Evolutionary conservation across 1,139 yeast species (phyloP).

Genomic region (Debaryomyces subglobosus): DNA sequence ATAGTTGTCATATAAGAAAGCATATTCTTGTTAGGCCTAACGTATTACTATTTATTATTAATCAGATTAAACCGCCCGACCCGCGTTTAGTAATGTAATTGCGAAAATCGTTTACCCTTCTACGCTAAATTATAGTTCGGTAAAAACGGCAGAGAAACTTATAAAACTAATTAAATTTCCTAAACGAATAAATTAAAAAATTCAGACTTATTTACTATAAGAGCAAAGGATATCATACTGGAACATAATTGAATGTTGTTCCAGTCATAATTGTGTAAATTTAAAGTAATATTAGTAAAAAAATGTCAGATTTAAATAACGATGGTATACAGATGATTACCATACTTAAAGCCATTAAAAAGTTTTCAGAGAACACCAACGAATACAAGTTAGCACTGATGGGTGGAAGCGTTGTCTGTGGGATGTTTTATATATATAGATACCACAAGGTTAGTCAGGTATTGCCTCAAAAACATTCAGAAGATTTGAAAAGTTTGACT

Average conservation of each 20-base stretch:
- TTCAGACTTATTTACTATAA: not conserved
- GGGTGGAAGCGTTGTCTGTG: constrained; percentile 1
- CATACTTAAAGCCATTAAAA: not conserved
- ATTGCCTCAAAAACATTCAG: constrained; percentile 11
- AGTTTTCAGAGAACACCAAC: not conserved
- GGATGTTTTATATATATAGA: constrained; percentile 8
- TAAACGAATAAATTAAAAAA: not conserved
- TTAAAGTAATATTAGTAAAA: not conserved
- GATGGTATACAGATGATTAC: not conserved
- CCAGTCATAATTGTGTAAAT: not conserved
- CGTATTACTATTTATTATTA: not conserved
- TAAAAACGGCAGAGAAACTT: constrained; percentile 8
- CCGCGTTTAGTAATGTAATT: constrained; percentile 11
- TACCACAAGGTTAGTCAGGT: constrained; percentile 8
- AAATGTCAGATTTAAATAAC: constrained; percentile 4
- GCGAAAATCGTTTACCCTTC: not conserved
- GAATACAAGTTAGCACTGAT: constrained; percentile 9
- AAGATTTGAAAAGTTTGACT: constrained; percentile 12
- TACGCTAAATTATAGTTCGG: constrained; percentile 4
- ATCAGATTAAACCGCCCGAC: constrained; percentile 2
- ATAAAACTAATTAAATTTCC: not conserved
- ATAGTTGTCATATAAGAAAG: not conserved
- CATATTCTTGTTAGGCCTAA: not conserved
- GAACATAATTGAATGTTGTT: not conserved
- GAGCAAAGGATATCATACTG: not conserved